Evolutionary conservation across 2,329 filamentous ascomycete species (phyloP), one percentile per base, ranked within the genome.

Genomic region (Venturia nashicola): DNA sequence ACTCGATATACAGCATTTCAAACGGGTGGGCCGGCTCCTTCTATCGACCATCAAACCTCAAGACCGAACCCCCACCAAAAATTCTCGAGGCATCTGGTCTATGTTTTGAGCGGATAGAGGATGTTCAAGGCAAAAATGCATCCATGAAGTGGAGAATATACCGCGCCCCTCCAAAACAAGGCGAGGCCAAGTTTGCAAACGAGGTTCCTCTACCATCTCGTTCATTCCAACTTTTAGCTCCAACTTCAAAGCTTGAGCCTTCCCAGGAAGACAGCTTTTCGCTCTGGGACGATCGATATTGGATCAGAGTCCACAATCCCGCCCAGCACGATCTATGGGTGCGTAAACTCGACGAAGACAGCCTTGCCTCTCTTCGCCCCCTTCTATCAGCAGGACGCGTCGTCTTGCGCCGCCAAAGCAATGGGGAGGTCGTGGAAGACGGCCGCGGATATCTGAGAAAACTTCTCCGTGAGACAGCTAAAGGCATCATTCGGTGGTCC

Each of bases 201-300:
- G 20, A 16, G 5, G 1, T 27, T 43, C 39, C n/a, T 42, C 6
- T 42, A 18, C 11, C 39, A 60, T 43, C 59, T 7, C 27, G 14
- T 18, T 4, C 5, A 36, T 36, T 9, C 20, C 48, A 36, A n/a
- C 32, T 6, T 32, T n/a, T 36, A 57, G 6, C 1, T 57, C 59
- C 36, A 44, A 44, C 36, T 4, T 54, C 67, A 62, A 65, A 68
- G 64, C 20, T 61, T 57, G 12, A 18, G 39, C 23, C 34, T 27
- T 59, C 48, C 44, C 57, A 40, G 34, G 46, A 7, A 32, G 44
- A 14, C 8, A 44, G 62, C 59, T 80, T 74, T 71, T 72, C 73
- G 5, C 74, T 86, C 18, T 85, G 81, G 75, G 82, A 85, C 68
- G 76, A 78, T 59, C 76, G 83, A 23, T 84, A 76, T 70, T 86